phyloP scores from a whole-genome alignment of 2,329 filamentous ascomycete genomes.

The Phyllosticta capitalensis region DNA sequence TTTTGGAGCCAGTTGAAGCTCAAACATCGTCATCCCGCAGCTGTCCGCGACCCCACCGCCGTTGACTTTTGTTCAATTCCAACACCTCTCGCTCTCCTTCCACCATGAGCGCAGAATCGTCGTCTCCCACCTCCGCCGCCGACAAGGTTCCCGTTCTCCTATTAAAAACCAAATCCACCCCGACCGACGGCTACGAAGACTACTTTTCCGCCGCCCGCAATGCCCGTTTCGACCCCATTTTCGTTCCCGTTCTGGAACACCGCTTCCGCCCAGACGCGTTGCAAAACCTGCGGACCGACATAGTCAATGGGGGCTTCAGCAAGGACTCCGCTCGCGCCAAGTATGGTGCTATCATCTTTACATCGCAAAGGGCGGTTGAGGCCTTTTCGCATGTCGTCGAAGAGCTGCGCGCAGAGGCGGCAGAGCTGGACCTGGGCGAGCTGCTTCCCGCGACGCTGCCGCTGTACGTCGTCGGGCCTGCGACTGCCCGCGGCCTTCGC shows the following conservation, averaged over 20 bases:
- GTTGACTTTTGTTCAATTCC: not conserved
- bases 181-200: slow-evolving; percentile 63
- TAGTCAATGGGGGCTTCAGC: slow-evolving; percentile 37
- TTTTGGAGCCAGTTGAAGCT: not conserved
- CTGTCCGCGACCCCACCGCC: not conserved
- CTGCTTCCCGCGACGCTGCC: slow-evolving; percentile 41
- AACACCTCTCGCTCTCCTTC: not conserved
- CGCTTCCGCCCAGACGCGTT: slow-evolving; percentile 53
- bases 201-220: slow-evolving; percentile 44
- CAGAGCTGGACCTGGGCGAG: slow-evolving; percentile 17
- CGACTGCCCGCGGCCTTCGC: slow-evolving; percentile 64
- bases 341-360: slow-evolving; percentile 76
- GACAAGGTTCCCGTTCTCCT: slow-evolving; percentile 51
- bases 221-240: slow-evolving; percentile 51
- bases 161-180: slow-evolving; percentile 67
- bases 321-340: slow-evolving; percentile 20
- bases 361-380: slow-evolving; percentile 74
- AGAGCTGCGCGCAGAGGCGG: slow-evolving; percentile 37
- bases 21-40: not conserved
- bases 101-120: slow-evolving; percentile 5
- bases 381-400: slow-evolving; percentile 58
- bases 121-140: not conserved
- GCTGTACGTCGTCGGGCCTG: slow-evolving; percentile 74
- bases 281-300: slow-evolving; percentile 40
- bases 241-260: slow-evolving; percentile 71